Conservation (phyloP, 352 stramenopile species). For the Globisporangium middletonii region DNA sequence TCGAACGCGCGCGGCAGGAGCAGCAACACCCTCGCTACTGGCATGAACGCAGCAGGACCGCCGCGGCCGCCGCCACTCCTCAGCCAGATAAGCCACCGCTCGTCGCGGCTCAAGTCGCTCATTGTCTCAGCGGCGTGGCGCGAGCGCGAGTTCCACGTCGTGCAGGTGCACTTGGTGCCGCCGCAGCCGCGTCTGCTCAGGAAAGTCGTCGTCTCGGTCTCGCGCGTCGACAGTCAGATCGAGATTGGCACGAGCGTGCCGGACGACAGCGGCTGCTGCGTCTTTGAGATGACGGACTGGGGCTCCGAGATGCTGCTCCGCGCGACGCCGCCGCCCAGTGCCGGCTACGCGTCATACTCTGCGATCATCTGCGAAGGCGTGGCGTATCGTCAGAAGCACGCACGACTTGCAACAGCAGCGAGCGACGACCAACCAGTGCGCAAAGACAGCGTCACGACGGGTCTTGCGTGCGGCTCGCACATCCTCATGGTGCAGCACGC, state of each 20-base stretch:
- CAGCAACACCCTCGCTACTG: background rate
- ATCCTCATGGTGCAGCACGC: constrained; percentile 24
- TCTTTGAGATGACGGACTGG: constrained; percentile 64
- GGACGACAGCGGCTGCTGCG: constrained; percentile 39
- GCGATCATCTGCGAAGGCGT: constrained; percentile 19
- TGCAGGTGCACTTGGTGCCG: constrained; percentile 38
- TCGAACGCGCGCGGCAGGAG: background rate
- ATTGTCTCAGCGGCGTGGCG: constrained; percentile 20
- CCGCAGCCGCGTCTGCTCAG: constrained; percentile 24
- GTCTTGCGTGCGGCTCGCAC: constrained; percentile 1
- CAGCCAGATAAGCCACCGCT: background rate
- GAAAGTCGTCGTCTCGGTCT: constrained; percentile 27
- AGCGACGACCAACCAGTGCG: background rate
- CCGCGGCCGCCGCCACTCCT: background rate
- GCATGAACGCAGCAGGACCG: background rate
- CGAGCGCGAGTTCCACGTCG: constrained; percentile 32
- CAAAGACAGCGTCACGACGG: background rate
- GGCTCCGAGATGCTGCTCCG: constrained; percentile 34
- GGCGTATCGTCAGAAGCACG: constrained; percentile 3
- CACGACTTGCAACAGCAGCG: no score
- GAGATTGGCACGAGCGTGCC: constrained; percentile 25
- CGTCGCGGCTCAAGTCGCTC: constrained; percentile 1
- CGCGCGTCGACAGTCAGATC: constrained; percentile 26
- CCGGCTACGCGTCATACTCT: constrained; percentile 31
- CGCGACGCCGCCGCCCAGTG: constrained; percentile 9